Conservation (phyloP, 2,329 filamentous ascomycete genomes). For the Podosphaera xanthii region DNA sequence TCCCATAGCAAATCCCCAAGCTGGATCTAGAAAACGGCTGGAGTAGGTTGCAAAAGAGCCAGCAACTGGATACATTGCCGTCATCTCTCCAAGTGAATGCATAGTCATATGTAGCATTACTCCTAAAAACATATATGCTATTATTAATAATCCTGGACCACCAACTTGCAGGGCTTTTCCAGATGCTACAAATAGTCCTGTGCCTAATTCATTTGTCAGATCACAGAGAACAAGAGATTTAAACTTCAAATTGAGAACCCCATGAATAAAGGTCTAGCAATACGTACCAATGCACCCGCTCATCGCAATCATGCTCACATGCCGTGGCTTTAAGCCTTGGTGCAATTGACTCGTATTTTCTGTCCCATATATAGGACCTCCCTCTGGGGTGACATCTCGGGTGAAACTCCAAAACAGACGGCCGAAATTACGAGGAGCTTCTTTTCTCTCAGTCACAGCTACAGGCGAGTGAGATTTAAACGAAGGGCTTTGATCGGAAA, state of each 20-base stretch:
- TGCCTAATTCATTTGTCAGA: constrained; percentile 24
- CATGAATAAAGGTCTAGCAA: neutral
- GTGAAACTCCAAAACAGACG: neutral
- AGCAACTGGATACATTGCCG: constrained; percentile 72
- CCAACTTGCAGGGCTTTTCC: constrained; percentile 45
- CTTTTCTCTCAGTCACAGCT: neutral
- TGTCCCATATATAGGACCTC: neutral
- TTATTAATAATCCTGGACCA: constrained; percentile 54
- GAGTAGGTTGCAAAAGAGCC: constrained; percentile 86
- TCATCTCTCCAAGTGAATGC: constrained; percentile 77
- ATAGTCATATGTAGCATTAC: constrained; percentile 81
- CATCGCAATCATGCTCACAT: constrained; percentile 95
- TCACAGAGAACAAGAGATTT: constrained; percentile 1
- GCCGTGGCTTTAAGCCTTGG: constrained; percentile 56
- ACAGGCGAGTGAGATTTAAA: neutral
- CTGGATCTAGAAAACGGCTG: constrained; percentile 76
- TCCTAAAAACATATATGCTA: constrained; percentile 61
- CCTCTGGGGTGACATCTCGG: neutral
- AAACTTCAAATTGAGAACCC: neutral
- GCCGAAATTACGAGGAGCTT: neutral
- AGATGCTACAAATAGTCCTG: constrained; percentile 70
- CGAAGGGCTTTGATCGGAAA: neutral
- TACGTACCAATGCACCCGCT: constrained; percentile 60
- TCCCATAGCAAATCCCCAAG: constrained; percentile 88
- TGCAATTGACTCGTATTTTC: constrained; percentile 25